phyloP scores from a whole-genome alignment of 2,329 filamentous ascomycete genomes.

The Pseudogymnoascus sp. region DNA sequence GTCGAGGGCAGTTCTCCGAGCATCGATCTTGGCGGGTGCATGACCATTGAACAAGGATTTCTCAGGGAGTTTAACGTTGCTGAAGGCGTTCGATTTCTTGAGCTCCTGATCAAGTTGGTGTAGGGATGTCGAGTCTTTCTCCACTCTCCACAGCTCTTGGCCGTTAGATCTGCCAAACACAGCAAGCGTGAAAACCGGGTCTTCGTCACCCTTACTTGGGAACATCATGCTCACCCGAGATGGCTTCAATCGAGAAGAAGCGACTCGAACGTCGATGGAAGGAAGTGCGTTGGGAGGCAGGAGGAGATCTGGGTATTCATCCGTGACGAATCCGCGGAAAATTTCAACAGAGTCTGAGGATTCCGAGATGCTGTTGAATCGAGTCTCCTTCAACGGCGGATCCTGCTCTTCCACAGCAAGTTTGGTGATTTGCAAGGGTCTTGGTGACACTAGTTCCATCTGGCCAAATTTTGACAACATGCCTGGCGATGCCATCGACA shows the following conservation, averaged over 20 bases:
- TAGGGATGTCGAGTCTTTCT: slow-evolving; percentile 80
- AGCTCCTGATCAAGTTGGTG: slow-evolving; percentile 74
- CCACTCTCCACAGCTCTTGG: slow-evolving; percentile 82
- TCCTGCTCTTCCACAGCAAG: slow-evolving; percentile 18
- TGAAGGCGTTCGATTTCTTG: slow-evolving; percentile 64
- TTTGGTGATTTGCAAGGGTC: slow-evolving; percentile 35
- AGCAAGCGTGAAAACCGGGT: slow-evolving; percentile 87
- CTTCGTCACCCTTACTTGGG: slow-evolving; percentile 73
- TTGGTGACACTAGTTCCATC: slow-evolving; percentile 32
- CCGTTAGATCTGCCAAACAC: slow-evolving; percentile 69
- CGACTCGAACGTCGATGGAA: slow-evolving; percentile 76
- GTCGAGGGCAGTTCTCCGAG: slow-evolving; percentile 71
- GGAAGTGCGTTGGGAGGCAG: slow-evolving; percentile 82
- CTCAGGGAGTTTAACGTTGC: slow-evolving; percentile 66
- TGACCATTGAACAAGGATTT: slow-evolving; percentile 82
- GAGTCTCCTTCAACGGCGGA: slow-evolving; percentile 16
- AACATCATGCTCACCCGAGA: slow-evolving; percentile 79
- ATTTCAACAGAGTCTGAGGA: slow-evolving; percentile 41
- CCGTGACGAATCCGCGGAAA: slow-evolving; percentile 70
- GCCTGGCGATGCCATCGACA: slow-evolving; percentile 47
- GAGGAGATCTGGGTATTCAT: slow-evolving; percentile 79
- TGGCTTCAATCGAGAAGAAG: slow-evolving; percentile 89
- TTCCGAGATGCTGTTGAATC: slow-evolving; percentile 9
- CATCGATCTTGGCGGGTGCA: slow-evolving; percentile 87
- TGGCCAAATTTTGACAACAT: slow-evolving; percentile 25